Evolutionary conservation across 345 rosid species (phyloP), one percentile per base, ranked within the genome.

Genomic region (Eucalyptus virginea): DNA sequence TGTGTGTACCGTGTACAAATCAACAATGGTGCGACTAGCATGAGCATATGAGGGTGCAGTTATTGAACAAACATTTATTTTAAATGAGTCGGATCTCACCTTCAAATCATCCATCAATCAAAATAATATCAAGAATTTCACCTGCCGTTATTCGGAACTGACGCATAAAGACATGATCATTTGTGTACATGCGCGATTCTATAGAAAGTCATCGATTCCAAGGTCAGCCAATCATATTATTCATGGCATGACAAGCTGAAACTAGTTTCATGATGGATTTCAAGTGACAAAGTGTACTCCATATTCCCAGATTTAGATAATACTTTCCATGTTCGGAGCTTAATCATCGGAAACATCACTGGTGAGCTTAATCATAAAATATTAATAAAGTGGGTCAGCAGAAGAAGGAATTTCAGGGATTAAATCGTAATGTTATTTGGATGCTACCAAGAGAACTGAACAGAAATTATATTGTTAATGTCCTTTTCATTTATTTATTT

Each of bases 141-240:
- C 77, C 11, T 0, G 1, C 18, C 40, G 8, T 65, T n/a, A 65
- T 16, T 4, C 10, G 3, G 2, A n/a, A 16, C 6, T 0, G 2
- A 8, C 0, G 4, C 37, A 23, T 7, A 13, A 6, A 21, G 28
- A 12, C 24, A 77, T 77, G 30, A 77, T 8, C 3, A 42, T 37
- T 37, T 21, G 45, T 72, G 45, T 21, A 40, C 85, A 23, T 40
- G 47, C 6, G 0, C 3, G 9, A 77, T 40, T 77, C 16, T 40
- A 21, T 21, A 40, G 85, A 2, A 77, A 77, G 47, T 40, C 13
- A 42, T 40, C 1, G 0, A 40, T 77, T 77, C 0, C 6, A 3
- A 40, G 30, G 15, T 37, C 5, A 2, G 2, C 0, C 0, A 3
- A 11, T 19, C 47, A 40, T 40, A 21, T 77, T 40, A 77, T 77